These are phyloP conservation scores for Ilyonectria mors-panacis DNA, from an alignment of 2,329 filamentous ascomycete genomes.

Conservation along the genomic window DNA sequence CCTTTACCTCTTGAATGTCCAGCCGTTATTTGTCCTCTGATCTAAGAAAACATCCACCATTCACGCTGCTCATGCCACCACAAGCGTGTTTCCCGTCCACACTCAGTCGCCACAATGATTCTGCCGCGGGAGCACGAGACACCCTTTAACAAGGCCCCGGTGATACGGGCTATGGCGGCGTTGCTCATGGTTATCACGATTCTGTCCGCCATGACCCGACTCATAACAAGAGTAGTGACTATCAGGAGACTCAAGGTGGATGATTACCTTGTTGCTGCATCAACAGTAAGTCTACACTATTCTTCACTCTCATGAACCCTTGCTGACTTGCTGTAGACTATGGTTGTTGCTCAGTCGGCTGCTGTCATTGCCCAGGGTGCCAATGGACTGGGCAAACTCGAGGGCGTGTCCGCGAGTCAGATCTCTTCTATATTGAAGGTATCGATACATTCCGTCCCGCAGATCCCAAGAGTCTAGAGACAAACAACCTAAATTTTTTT, in stretches of 20 bases:
- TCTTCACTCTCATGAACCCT: neutral
- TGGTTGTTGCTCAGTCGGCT: constrained; percentile 38
- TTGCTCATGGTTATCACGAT: constrained; percentile 43
- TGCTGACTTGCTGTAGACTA: constrained; percentile 26
- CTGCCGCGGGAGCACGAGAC: constrained; percentile 40
- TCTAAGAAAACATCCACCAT: neutral
- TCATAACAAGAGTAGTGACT: constrained; percentile 34
- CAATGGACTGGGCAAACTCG: constrained; percentile 36
- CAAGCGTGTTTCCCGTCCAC: neutral
- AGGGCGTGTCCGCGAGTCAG: constrained; percentile 18
- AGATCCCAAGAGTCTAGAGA: neutral
- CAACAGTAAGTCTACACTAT: constrained; percentile 32
- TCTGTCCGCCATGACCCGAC: constrained; percentile 36
- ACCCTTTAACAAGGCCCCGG: constrained; percentile 42
- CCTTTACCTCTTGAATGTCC: neutral
- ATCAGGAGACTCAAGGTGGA: constrained; percentile 34
- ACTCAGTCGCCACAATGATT: constrained; percentile 12
- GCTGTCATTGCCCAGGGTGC: constrained; percentile 36
- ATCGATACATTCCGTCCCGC: neutral
- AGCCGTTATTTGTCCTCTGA: neutral
- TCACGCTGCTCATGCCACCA: neutral
- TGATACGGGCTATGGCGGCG: constrained; percentile 40
- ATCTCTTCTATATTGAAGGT: constrained; percentile 35
- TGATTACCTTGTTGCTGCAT: constrained; percentile 33
- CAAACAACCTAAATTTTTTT: neutral